These are phyloP conservation scores for Arthrobotrys entomopaga DNA, from an alignment of 2,329 filamentous ascomycete genomes.

Conservation along the genomic window DNA sequence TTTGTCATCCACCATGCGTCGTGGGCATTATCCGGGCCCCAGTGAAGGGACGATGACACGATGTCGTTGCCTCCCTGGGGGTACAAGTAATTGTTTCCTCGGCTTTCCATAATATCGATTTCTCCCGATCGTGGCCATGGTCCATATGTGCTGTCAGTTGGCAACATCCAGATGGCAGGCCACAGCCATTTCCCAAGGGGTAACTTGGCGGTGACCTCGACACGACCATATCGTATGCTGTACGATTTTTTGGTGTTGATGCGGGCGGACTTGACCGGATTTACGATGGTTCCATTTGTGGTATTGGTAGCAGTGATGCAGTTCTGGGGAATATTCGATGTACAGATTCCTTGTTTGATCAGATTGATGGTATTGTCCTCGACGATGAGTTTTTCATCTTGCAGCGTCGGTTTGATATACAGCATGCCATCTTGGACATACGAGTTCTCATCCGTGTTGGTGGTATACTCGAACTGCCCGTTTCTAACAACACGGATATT, in stretches of 20 bases:
- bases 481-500: conserved; percentile 68
- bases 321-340: conserved; percentile 69
- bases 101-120: conserved; percentile 83
- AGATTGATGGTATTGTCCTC: conserved; percentile 76
- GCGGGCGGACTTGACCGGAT: conserved; percentile 79
- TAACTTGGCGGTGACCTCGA: conserved; percentile 81
- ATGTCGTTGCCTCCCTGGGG: conserved; percentile 82
- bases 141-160: conserved; percentile 74
- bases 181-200: conserved; percentile 86
- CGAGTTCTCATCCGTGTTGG: conserved; percentile 76
- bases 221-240: conserved; percentile 79
- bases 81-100: conserved; percentile 84
- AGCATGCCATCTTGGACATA: conserved; percentile 76
- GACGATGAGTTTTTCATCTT: conserved; percentile 74
- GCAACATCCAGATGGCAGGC: conserved; percentile 93
- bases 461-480: conserved; percentile 83
- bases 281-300: conserved; percentile 80
- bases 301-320: conserved; percentile 79
- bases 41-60: conserved; percentile 80
- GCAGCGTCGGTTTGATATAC: conserved; percentile 79
- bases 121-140: conserved; percentile 82
- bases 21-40: conserved; percentile 77
- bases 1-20: conserved; percentile 88
- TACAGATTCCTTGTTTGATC: conserved; percentile 73
- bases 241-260: conserved; percentile 78